Evolutionary conservation across 208 protist genomes (phyloP), one percentile per base, ranked within the genome.

Genomic region (Novymonas esmeraldas): DNA sequence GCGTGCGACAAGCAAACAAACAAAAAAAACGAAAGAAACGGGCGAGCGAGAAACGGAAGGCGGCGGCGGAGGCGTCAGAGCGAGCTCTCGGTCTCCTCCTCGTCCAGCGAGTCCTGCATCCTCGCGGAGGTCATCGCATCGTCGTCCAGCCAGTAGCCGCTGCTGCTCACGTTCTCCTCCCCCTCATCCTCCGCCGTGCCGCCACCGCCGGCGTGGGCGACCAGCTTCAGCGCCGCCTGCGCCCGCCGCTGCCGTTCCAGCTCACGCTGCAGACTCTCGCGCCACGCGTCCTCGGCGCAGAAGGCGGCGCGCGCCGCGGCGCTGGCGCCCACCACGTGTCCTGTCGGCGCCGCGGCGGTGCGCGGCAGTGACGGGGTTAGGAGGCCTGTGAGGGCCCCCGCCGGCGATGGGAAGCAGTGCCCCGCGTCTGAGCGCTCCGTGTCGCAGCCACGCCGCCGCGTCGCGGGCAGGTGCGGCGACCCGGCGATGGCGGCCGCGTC

Each of bases 161-260:
- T 70, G 49, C 63, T 64, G 62, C 55, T 64, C 28, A 70, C 39
- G 13, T 18, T 13, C 24, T 64, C 69, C 11, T 70, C 39, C 18
- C 36, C 24, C 20, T 52, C 56, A 7, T 16, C n/a, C n/a, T n/a
- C n/a, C n/a, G n/a, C n/a, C n/a, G n/a, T n/a, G n/a, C n/a, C n/a
- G n/a, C n/a, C 62, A 44, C 31, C 38, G 14, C 31, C 49, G 0
- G 33, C 50, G 9, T 59, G 62, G n/a, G 56, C 39, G 28, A 76
- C 56, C 22, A 76, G 56, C 56, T 65, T 68, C 62, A 76, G 54
- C 29, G 63, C 66, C 9, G 73, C 70, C 56, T 76, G 70, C 39
- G 41, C 63, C 2, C 63, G 61, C 28, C 62, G 70, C 56, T 76
- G 70, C 20, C 70, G 70, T 46, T 76, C 70, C 6, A 76, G 26